Percentiles rank a stretch among this genome's conserved stretches.
phyloP scores from a whole-genome alignment of 2,329 filamentous ascomycete species.

The Aureobasidium vineae region DNA sequence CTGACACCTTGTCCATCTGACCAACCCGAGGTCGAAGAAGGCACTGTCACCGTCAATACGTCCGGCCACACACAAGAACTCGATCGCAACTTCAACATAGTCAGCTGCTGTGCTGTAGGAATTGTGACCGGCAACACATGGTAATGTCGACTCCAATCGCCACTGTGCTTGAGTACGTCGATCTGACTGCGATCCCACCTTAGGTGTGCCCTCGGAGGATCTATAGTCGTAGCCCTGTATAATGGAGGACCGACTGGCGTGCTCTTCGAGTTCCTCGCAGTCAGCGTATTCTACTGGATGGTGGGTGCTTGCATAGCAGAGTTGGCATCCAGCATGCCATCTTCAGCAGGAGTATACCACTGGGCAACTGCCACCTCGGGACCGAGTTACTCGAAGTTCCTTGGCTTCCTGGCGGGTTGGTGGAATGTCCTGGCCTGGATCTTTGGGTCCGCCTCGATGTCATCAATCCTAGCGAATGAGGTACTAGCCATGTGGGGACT shows the following conservation, averaged over 20 bases:
- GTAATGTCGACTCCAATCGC: background rate
- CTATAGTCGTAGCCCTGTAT: conserved; percentile 43
- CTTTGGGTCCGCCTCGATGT: conserved; percentile 36
- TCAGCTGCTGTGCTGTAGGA: conserved; percentile 43
- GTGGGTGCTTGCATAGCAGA: conserved; percentile 54
- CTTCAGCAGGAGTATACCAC: conserved; percentile 49
- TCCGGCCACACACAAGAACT: conserved; percentile 55
- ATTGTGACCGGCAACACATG: conserved; percentile 21
- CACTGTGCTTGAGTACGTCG: background rate
- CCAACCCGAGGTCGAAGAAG: conserved; percentile 20
- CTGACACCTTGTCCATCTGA: conserved; percentile 9
- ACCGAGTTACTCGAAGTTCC: conserved; percentile 46
- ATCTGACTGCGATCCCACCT: conserved; percentile 45
- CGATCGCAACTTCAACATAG: conserved; percentile 50
- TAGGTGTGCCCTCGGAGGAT: conserved; percentile 42
- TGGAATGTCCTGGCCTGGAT: conserved; percentile 36
- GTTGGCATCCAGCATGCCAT: conserved; percentile 44
- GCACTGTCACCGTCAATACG: conserved; percentile 43
- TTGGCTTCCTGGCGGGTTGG: conserved; percentile 50
- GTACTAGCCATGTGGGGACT: conserved; percentile 51
- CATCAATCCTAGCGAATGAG: conserved; percentile 47
- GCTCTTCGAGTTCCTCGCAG: conserved; percentile 50
- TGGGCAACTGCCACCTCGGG: conserved; percentile 54
- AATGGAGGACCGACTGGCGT: conserved; percentile 50
- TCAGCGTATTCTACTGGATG: conserved; percentile 53